These are phyloP conservation scores for Xylaria sp. DNA, from an alignment of 495 filamentous ascomycete genomes.

Conservation along the genomic window DNA sequence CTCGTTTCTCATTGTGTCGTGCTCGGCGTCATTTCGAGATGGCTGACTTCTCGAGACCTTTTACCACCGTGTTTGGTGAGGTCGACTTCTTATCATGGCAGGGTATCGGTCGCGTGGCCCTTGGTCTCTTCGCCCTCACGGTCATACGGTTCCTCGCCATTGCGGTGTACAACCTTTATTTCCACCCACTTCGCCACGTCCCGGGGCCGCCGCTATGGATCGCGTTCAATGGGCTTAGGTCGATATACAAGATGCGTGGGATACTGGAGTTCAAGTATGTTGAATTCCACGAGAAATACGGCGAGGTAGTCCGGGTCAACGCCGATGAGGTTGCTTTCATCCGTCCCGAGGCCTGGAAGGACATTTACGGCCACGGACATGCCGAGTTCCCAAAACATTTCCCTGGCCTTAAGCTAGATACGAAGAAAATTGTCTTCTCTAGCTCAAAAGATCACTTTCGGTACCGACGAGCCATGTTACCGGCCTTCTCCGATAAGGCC, in stretches of 20 bases:
- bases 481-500: slow-evolving; percentile 60
- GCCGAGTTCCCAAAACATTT: slow-evolving; percentile 39
- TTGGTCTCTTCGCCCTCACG: not conserved
- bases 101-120: slow-evolving; percentile 4
- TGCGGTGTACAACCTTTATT: slow-evolving; percentile 52
- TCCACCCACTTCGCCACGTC: slow-evolving; percentile 54
- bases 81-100: slow-evolving; percentile 21
- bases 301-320: slow-evolving; percentile 60
- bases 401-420: slow-evolving; percentile 36
- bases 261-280: slow-evolving; percentile 25
- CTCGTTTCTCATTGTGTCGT: slow-evolving; percentile 7
- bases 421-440: slow-evolving; percentile 40
- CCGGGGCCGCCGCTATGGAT: slow-evolving; percentile 58
- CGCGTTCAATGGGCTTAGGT: slow-evolving; percentile 48
- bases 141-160: not conserved
- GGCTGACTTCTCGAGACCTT: slow-evolving; percentile 17
- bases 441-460: slow-evolving; percentile 45
- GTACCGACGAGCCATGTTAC: slow-evolving; percentile 52
- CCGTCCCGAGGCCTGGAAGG: slow-evolving; percentile 59
- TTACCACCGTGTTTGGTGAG: slow-evolving; percentile 14
- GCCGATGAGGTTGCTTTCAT: slow-evolving; percentile 65
- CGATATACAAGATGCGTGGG: slow-evolving; percentile 33
- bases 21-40: not conserved
- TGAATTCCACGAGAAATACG: slow-evolving; percentile 57
- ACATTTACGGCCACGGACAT: slow-evolving; percentile 61